phyloP scores from a whole-genome alignment of 2,329 filamentous ascomycete genomes.

The Juglanconis sp. region DNA sequence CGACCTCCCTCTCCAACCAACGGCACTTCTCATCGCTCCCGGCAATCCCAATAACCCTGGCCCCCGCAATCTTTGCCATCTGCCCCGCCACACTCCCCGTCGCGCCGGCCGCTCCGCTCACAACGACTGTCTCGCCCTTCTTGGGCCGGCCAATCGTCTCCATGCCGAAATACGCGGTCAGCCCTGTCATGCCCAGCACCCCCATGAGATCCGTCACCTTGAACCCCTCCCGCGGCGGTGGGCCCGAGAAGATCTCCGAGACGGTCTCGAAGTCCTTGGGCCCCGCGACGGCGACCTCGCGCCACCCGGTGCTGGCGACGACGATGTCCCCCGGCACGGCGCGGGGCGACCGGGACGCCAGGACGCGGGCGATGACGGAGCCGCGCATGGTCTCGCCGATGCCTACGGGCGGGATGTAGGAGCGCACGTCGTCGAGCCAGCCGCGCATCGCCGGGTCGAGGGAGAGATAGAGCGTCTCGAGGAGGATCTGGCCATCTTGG shows the following conservation, averaged over 20 bases:
- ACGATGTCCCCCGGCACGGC: constrained; percentile 51
- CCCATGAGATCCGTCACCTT: constrained; percentile 50
- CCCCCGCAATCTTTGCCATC: constrained; percentile 63
- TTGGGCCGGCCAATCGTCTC: constrained; percentile 59
- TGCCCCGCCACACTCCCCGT: constrained; percentile 65
- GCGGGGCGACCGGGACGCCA: constrained; percentile 43
- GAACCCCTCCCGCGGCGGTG: constrained; percentile 22
- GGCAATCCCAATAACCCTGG: constrained; percentile 51
- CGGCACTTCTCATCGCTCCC: constrained; percentile 55
- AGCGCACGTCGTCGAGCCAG: constrained; percentile 47
- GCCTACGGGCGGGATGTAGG: constrained; percentile 60
- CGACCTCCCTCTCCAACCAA: constrained; percentile 58
- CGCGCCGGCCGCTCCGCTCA: constrained; percentile 64
- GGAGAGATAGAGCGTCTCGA: constrained; percentile 51
- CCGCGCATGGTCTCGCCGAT: constrained; percentile 61
- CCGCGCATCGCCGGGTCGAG: constrained; percentile 64
- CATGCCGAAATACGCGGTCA: constrained; percentile 68
- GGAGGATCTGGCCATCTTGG: constrained; percentile 52
- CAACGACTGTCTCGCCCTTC: constrained; percentile 63
- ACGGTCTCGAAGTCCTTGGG: constrained; percentile 37
- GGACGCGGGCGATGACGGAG: constrained; percentile 48
- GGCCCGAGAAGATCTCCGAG: constrained; percentile 6
- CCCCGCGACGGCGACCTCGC: constrained; percentile 51
- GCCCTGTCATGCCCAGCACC: constrained; percentile 56
- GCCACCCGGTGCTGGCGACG: constrained; percentile 50